Conservation (phyloP, 495 filamentous ascomycete genomes). For the Rhypophila decipiens region DNA sequence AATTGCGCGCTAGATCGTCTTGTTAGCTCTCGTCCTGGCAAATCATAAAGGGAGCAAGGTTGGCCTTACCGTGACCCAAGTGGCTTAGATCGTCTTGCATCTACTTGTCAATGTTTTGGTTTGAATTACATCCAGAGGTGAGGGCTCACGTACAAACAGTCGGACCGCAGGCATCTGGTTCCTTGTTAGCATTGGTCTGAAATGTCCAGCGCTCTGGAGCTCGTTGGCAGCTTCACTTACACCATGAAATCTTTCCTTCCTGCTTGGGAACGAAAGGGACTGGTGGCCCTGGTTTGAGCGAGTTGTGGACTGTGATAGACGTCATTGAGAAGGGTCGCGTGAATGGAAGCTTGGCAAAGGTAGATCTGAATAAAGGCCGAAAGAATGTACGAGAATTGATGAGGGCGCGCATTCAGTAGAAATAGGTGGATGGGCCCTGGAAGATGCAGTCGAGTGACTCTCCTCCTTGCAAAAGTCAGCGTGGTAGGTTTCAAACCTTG, state of each 20-base stretch:
- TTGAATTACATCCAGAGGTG: not conserved
- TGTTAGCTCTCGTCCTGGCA: too few species aligned
- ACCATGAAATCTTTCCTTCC: conserved; percentile 74
- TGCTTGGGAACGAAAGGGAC: conserved; percentile 72
- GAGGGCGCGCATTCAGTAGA: not conserved
- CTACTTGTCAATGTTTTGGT: not conserved
- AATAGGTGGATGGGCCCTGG: not conserved
- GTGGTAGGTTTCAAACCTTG: not conserved
- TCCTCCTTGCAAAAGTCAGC: not conserved
- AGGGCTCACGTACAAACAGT: conserved; percentile 53
- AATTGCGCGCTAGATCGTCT: conserved; percentile 91
- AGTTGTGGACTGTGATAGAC: conserved; percentile 66
- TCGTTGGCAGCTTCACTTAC: too few species aligned
- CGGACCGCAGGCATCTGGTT: conserved; percentile 84
- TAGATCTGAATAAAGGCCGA: conserved; percentile 14
- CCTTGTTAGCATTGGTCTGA: too few species aligned
- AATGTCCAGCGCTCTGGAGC: too few species aligned
- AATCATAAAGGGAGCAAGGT: too few species aligned
- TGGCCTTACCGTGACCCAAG: conserved; percentile 27
- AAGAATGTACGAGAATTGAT: not conserved
- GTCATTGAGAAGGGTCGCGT: conserved; percentile 29
- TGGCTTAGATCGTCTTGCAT: conserved; percentile 1
- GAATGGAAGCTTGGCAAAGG: conserved; percentile 18
- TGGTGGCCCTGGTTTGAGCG: conserved; percentile 62
- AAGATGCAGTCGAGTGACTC: not conserved